Conservation (phyloP, 345 rosid genomes). For the Adansonia digitata region DNA sequence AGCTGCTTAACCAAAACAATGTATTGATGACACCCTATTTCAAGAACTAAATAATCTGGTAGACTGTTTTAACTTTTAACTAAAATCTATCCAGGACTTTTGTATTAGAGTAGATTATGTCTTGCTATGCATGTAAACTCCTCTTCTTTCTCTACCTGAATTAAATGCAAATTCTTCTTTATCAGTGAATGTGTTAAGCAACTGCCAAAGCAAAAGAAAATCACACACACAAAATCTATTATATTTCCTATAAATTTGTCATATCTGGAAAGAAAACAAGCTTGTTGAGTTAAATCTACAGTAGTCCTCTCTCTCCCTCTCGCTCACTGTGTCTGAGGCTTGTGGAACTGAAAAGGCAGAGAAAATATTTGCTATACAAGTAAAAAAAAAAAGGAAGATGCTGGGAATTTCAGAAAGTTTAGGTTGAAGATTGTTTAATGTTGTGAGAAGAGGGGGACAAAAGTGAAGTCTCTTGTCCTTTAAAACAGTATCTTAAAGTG, state of each 20-base stretch:
- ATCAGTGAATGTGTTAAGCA: no score
- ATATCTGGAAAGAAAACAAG: not conserved
- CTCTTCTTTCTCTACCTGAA: not conserved
- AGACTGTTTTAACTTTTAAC: no score
- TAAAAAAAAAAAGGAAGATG: not conserved
- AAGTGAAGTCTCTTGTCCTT: not conserved
- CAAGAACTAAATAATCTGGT: no score
- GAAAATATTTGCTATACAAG: conserved; percentile 10
- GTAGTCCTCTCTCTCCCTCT: not conserved
- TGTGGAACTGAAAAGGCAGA: not conserved
- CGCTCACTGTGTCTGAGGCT: not conserved
- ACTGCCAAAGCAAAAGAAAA: not conserved
- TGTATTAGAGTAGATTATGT: no score
- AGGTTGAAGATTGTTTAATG: not conserved
- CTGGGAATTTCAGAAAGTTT: conserved; percentile 1
- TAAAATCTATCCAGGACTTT: no score
- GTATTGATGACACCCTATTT: no score
- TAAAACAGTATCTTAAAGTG: conserved; percentile 7
- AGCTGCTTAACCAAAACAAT: no score
- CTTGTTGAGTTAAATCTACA: not conserved
- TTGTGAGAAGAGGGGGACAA: conserved; percentile 9
- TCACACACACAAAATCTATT: not conserved
- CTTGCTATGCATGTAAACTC: no score
- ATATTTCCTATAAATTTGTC: not conserved
- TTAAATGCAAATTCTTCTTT: not conserved